Evolutionary conservation across 352 stramenopile species (phyloP).

Genomic region (Phytophthora podocarpi): DNA sequence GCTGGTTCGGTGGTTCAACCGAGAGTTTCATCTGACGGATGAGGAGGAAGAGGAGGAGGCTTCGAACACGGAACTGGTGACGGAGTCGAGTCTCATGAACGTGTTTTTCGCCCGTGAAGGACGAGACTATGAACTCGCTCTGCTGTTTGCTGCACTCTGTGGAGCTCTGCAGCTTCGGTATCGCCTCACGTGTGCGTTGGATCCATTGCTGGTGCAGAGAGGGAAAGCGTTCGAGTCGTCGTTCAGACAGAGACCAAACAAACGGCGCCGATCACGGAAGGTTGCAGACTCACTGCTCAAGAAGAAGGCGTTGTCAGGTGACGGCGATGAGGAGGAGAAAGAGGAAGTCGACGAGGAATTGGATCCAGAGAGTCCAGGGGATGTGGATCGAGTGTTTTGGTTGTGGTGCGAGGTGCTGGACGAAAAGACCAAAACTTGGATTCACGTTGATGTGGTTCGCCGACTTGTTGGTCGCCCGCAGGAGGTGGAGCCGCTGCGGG

Average conservation of each 20-base stretch:
- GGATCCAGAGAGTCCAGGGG: background rate
- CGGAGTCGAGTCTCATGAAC: constrained; percentile 53
- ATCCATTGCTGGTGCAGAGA: constrained; percentile 56
- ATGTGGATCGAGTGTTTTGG: constrained; percentile 41
- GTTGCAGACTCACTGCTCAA: constrained; percentile 18
- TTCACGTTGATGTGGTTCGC: constrained; percentile 60
- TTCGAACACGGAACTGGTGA: constrained; percentile 31
- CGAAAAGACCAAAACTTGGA: constrained; percentile 50
- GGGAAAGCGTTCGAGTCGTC: constrained; percentile 52
- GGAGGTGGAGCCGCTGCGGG: constrained; percentile 55
- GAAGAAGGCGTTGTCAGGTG: constrained; percentile 10
- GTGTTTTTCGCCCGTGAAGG: constrained; percentile 58
- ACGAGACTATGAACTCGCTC: constrained; percentile 46
- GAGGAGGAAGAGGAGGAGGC: constrained; percentile 16
- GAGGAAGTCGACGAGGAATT: constrained; percentile 11
- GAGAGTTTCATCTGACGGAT: constrained; percentile 44
- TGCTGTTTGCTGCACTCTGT: constrained; percentile 74
- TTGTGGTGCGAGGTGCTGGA: constrained; percentile 78
- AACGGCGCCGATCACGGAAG: constrained; percentile 22
- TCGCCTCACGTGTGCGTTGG: constrained; percentile 54
- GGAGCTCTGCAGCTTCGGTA: constrained; percentile 55
- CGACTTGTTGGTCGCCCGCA: constrained; percentile 53
- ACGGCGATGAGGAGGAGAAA: constrained; percentile 22
- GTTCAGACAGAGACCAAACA: constrained; percentile 28
- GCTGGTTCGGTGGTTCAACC: constrained; percentile 72